Evolutionary conservation across 257 asterid genomes (phyloP).

Genomic region (Lantana camara): DNA sequence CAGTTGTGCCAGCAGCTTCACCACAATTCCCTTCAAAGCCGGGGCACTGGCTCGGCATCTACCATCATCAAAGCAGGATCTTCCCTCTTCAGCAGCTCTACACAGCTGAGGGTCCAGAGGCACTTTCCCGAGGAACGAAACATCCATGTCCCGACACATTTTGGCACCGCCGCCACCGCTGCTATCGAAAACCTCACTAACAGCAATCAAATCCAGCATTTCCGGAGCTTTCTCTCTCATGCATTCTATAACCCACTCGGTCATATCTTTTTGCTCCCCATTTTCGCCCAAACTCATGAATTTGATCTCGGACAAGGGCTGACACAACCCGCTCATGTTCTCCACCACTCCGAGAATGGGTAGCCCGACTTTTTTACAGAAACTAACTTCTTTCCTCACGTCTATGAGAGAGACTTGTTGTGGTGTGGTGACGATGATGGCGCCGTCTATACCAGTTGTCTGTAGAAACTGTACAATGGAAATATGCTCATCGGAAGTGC

Average conservation of each 20-base stretch:
- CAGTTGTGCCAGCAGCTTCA: constrained; percentile 48
- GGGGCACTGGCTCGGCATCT: constrained; percentile 16
- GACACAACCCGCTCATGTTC: constrained; percentile 80
- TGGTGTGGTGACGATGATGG: constrained; percentile 87
- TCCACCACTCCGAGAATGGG: constrained; percentile 85
- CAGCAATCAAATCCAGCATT: constrained; percentile 55
- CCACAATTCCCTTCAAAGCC: constrained; percentile 62
- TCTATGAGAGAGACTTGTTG: constrained; percentile 93
- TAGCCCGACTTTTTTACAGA: constrained; percentile 80
- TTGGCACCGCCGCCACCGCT: constrained; percentile 88
- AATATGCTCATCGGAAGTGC: constrained; percentile 93
- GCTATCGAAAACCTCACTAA: constrained; percentile 74
- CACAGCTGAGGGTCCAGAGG: constrained; percentile 90
- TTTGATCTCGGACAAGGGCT: constrained; percentile 46
- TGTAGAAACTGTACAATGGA: constrained; percentile 85
- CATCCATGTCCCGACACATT: constrained; percentile 83
- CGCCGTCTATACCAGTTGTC: constrained; percentile 84
- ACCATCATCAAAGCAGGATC: neutral
- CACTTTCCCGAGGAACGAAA: constrained; percentile 83
- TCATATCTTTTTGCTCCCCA: constrained; percentile 56
- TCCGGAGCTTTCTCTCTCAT: constrained; percentile 77
- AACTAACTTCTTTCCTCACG: constrained; percentile 86
- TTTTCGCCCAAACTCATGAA: constrained; percentile 47
- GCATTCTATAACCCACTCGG: constrained; percentile 43
- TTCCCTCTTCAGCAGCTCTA: constrained; percentile 89